A percentile compares a stretch with the other conserved stretches of the same genome.
Conservation (phyloP, 2,329 filamentous ascomycete species). For the Bipolaris gigantea region DNA sequence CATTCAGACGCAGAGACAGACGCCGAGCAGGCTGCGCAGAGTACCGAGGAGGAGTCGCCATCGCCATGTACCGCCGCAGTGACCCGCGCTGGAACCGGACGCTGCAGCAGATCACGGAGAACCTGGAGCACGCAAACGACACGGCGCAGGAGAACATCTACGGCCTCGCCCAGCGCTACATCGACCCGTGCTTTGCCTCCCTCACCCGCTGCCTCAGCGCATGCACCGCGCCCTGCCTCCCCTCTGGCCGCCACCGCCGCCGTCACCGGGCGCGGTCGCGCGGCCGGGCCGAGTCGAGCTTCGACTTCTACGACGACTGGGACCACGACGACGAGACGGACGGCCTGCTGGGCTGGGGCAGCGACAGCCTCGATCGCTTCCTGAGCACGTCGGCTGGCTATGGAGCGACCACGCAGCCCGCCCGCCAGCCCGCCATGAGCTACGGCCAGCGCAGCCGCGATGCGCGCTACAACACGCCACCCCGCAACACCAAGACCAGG, state of each 20-base stretch:
- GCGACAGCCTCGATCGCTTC: constrained; percentile 82
- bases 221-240: constrained; percentile 72
- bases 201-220: constrained; percentile 66
- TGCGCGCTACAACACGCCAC: constrained; percentile 31
- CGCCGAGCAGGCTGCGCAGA: too few relatives aligned
- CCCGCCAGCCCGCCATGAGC: constrained; percentile 80
- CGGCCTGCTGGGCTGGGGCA: constrained; percentile 72
- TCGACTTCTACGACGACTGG: constrained; percentile 99
- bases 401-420: constrained; percentile 60
- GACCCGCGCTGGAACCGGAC: constrained; percentile 91
- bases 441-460: constrained; percentile 70
- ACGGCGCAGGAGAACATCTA: constrained; percentile 90
- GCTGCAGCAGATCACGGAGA: constrained; percentile 89
- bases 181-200: constrained; percentile 75
- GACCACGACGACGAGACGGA: constrained; percentile 66
- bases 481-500: constrained; percentile 59
- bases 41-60: too few relatives aligned
- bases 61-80: constrained; percentile 60
- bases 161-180: constrained; percentile 82
- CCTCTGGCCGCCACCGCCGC: constrained; percentile 74
- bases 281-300: constrained; percentile 76
- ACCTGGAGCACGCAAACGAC: constrained; percentile 86
- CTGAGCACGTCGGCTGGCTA: constrained; percentile 68
- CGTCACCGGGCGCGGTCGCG: constrained; percentile 63
- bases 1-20: too few relatives aligned